Evolutionary conservation across 768 basidiomycete species (phyloP), one percentile per base, ranked within the genome.

Genomic region (Phylloporus sp.): DNA sequence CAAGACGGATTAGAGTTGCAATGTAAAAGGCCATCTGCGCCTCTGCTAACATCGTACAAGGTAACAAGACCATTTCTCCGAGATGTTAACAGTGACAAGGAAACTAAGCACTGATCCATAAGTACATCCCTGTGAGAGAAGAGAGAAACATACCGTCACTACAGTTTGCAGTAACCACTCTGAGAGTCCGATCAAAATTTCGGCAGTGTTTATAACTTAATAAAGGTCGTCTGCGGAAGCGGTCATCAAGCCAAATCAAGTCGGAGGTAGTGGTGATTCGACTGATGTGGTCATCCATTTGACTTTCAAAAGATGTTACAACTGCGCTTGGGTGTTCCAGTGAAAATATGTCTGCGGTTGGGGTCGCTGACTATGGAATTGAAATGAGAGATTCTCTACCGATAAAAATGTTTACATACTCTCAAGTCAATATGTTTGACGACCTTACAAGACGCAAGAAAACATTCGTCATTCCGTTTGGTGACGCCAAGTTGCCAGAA

Each of bases 231-330:
- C 63, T 63, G n/a, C 76, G 67, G 58, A 75, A 78, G 28, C 88
- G 78, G 26, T 74, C 70, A 60, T 92, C 89, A 26, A 91, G 63
- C 88, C 89, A 91, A 13, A 84, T 56, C 15, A 91, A 58, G 40
- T 85, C 75, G 1, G 70, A 72, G 1, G 86, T 91, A 1, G 87
- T 81, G 27, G 75, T 77, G 4, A 88, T 56, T 3, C 79, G 76
- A 27, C 84, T 59, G 34, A 84, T 64, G 40, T 77, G 62, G 52
- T 80, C 75, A 6, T 66, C 60, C 6, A 56, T 56, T 16, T 70
- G 62, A 52, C 74, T 66, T 55, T 83, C 81, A 31, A 84, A 68
- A 23, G 76, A 80, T 1, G 85, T 86, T 16, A 89, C 63, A 1
- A 76, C 47, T 44, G 78, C 72, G 24, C 65, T 63, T 3, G 67